Percentiles rank a stretch among this genome's conserved stretches.
phyloP scores from a whole-genome alignment of 2,329 filamentous ascomycete genomes.

The Onygenales sp. region DNA sequence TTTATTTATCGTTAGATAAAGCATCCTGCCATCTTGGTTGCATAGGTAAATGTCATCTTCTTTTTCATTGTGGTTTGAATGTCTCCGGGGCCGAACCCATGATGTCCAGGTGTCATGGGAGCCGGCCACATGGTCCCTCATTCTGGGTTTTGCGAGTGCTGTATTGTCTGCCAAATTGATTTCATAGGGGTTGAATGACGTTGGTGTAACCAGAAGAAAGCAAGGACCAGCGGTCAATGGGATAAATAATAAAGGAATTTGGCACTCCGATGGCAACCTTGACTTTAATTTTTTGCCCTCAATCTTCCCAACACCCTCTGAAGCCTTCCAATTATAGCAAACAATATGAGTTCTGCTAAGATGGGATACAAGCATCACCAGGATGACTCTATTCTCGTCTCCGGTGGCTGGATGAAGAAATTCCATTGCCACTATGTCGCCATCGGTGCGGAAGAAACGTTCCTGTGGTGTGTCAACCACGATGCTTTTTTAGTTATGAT shows the following conservation, averaged over 20 bases:
- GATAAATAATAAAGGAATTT: slow-evolving; percentile 60
- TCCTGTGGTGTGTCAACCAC: slow-evolving; percentile 24
- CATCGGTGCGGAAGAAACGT: slow-evolving; percentile 48
- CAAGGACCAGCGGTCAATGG: slow-evolving; percentile 62
- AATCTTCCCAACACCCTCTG: slow-evolving; percentile 16
- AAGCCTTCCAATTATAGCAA: slow-evolving; percentile 47
- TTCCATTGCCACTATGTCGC: slow-evolving; percentile 74
- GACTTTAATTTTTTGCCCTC: slow-evolving; percentile 21
- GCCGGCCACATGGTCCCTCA: neutral
- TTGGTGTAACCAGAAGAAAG: slow-evolving; percentile 59
- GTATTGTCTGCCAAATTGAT: neutral
- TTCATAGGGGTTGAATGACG: slow-evolving; percentile 36
- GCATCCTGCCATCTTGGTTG: slow-evolving; percentile 75
- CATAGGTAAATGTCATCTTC: slow-evolving; percentile 78
- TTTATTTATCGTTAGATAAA: slow-evolving; percentile 60
- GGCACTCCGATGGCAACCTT: slow-evolving; percentile 27
- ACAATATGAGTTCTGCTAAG: slow-evolving; percentile 37
- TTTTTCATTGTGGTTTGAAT: slow-evolving; percentile 49
- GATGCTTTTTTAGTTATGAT: slow-evolving; percentile 2
- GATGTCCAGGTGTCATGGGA: slow-evolving; percentile 55
- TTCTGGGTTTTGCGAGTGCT: neutral
- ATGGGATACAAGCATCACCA: slow-evolving; percentile 53
- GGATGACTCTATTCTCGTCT: slow-evolving; percentile 62
- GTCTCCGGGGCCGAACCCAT: slow-evolving; percentile 71
- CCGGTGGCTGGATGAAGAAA: slow-evolving; percentile 66